A percentile compares a stretch with the other conserved stretches of the same genome.
These are phyloP conservation scores for Lasiodiplodia sp. DNA, from an alignment of 2,329 filamentous ascomycete species.

Conservation along the genomic window DNA sequence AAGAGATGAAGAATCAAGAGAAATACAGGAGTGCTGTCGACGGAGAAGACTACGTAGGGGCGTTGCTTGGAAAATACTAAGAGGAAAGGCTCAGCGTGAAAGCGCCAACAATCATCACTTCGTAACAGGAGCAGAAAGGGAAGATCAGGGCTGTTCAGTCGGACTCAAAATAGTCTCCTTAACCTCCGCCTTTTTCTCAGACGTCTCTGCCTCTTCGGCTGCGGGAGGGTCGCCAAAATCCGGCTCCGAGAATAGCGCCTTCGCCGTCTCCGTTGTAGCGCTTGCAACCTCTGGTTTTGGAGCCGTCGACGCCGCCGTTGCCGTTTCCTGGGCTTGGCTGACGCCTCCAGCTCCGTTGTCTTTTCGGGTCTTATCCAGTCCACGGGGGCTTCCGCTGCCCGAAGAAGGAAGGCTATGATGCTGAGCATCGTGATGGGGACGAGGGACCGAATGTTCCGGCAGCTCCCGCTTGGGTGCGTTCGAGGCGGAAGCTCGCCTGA, in stretches of 20 bases:
- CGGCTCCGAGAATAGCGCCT: constrained; percentile 37
- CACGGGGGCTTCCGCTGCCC: constrained; percentile 17
- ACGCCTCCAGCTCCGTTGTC: neutral
- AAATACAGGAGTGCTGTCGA: neutral
- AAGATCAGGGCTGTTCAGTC: constrained; percentile 21
- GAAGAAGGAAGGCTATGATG: constrained; percentile 30
- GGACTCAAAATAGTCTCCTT: constrained; percentile 36
- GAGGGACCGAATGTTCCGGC: constrained; percentile 42
- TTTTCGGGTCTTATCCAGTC: neutral
- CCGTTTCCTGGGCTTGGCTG: neutral
- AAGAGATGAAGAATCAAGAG: neutral
- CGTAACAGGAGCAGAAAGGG: constrained; percentile 3
- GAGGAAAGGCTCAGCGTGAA: neutral
- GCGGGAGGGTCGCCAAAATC: constrained; percentile 33
- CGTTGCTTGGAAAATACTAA: neutral
- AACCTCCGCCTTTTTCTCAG: constrained; percentile 1
- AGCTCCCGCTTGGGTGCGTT: constrained; percentile 41
- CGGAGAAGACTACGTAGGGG: constrained; percentile 20
- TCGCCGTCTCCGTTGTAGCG: constrained; percentile 26
- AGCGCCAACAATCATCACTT: constrained; percentile 11
- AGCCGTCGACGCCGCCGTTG: neutral
- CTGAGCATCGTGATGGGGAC: constrained; percentile 29
- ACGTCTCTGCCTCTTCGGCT: constrained; percentile 6
- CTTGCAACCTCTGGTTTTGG: constrained; percentile 15
- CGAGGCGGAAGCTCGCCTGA: constrained; percentile 44